These are phyloP conservation scores for Letharia lupina DNA, from an alignment of 495 filamentous ascomycete species.

Conservation along the genomic window DNA sequence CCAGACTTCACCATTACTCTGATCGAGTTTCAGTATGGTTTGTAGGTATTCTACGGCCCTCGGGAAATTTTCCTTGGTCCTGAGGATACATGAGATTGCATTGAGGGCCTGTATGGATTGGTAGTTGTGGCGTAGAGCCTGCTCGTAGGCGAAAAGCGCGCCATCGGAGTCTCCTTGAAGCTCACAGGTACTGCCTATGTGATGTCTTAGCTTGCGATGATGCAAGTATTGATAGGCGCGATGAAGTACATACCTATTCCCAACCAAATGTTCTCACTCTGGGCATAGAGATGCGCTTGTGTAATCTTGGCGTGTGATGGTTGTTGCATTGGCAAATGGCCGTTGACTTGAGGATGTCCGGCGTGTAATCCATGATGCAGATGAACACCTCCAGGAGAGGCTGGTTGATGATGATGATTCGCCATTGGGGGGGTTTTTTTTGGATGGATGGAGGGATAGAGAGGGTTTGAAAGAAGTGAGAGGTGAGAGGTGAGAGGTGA, in stretches of 20 bases:
- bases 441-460: too few relatives aligned
- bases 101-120: slow-evolving; percentile 93
- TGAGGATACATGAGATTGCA: slow-evolving; percentile 80
- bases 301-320: slow-evolving; percentile 44
- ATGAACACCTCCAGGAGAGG: slow-evolving; percentile 43
- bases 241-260: slow-evolving; percentile 63
- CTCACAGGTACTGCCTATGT: slow-evolving; percentile 72
- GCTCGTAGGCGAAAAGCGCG: slow-evolving; percentile 80
- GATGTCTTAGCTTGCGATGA: slow-evolving; percentile 18
- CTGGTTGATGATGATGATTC: slow-evolving; percentile 41
- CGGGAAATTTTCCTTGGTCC: slow-evolving; percentile 86
- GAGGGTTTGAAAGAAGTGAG: neutral
- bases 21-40: slow-evolving; percentile 83
- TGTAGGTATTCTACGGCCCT: slow-evolving; percentile 92
- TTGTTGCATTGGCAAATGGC: slow-evolving; percentile 47
- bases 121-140: slow-evolving; percentile 75
- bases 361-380: slow-evolving; percentile 42
- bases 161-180: slow-evolving; percentile 81
- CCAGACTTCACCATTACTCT: slow-evolving; percentile 89
- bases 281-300: slow-evolving; percentile 50
- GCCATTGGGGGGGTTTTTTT: slow-evolving; percentile 6
- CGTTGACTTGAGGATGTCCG: slow-evolving; percentile 45
- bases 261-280: slow-evolving; percentile 89
- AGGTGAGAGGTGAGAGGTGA: neutral
- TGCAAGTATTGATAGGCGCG: slow-evolving; percentile 4